Evolutionary conservation across 2,329 filamentous ascomycete species (phyloP), one percentile per base, ranked within the genome.

Genomic region (Pseudogymnoascus sp.): DNA sequence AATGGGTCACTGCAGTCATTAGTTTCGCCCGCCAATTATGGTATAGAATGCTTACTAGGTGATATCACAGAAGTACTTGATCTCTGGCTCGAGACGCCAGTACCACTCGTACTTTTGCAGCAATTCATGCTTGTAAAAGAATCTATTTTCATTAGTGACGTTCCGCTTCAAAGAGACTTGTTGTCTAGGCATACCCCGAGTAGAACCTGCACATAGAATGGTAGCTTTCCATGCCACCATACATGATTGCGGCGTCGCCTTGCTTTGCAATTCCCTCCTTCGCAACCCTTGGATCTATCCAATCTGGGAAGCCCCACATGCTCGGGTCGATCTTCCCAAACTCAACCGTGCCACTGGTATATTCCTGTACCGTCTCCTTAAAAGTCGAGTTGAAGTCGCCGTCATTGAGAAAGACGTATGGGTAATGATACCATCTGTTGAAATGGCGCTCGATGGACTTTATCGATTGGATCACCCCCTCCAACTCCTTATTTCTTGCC

Each of bases 151-250:
- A 31, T 66, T 56, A 68, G 70, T 64, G 71, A 66, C 53, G 61
- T 26, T 56, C 26, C 8, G 19, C 62, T 42, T 38, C 37, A 64
- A 29, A 26, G 35, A 10, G 40, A 44, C 16, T 19, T 42, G 11
- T 13, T 42, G 5, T 14, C 26, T 3, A 7, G 59, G 77, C 86
- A 71, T 80, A 95, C 89, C 93, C 95, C 67, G 95, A 99, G 79
- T 99, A 99, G 81, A 99, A 99, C 70, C 95, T 86, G 75, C 95
- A 99, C 95, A 99, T 99, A 77, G 96, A 89, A 73, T 99, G 95
- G 74, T 99, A 99, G 77, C 93, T 97, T 76, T 97, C 95, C 82
- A 99, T 88, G 56, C 95, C 95, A 75, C 95, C 95, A 74, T 97
- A 99, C 95, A 99, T 99, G 80, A 99, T 96, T 56, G 95, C 95